These are phyloP conservation scores for Acanthamoeba sp. DNA, from an alignment of 208 protist genomes.

Conservation along the genomic window DNA sequence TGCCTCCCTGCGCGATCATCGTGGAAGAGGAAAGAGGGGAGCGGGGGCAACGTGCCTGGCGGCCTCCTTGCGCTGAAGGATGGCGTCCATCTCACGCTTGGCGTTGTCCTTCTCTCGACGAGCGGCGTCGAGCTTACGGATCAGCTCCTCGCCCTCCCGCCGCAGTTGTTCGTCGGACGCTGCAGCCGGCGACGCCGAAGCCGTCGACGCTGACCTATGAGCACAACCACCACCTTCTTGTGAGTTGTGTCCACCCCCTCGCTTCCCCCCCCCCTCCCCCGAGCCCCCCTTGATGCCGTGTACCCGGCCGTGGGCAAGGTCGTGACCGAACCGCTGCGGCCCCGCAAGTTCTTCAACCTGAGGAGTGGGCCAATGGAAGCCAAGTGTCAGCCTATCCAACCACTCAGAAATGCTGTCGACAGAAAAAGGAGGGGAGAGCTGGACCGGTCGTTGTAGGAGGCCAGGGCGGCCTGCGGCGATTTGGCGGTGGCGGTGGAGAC, in stretches of 20 bases:
- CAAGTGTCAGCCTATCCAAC: too few relatives aligned
- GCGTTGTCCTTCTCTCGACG: constrained; percentile 53
- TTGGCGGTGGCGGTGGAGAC: neutral
- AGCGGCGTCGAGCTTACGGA: neutral
- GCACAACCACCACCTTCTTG: too few relatives aligned
- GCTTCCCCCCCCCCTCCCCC: too few relatives aligned
- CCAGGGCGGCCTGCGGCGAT: constrained; percentile 32
- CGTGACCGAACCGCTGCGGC: neutral
- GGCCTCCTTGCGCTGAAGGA: constrained; percentile 36
- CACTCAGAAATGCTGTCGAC: too few relatives aligned
- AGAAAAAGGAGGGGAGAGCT: too few relatives aligned
- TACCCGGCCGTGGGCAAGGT: neutral
- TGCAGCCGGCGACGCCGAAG: neutral
- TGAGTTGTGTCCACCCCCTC: too few relatives aligned
- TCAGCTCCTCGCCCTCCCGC: constrained; percentile 50
- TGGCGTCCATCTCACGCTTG: neutral
- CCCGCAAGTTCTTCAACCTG: constrained; percentile 18
- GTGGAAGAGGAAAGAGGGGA: neutral
- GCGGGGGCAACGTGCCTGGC: neutral
- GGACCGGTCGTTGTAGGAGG: neutral
- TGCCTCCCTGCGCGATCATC: neutral
- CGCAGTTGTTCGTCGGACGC: constrained; percentile 16
- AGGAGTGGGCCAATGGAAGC: neutral
- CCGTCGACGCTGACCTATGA: neutral
- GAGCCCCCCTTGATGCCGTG: too few relatives aligned